Percentiles rank a stretch among this genome's conserved stretches.
phyloP scores from a whole-genome alignment of 2,329 filamentous ascomycete species.

The Knufia fluminis region DNA sequence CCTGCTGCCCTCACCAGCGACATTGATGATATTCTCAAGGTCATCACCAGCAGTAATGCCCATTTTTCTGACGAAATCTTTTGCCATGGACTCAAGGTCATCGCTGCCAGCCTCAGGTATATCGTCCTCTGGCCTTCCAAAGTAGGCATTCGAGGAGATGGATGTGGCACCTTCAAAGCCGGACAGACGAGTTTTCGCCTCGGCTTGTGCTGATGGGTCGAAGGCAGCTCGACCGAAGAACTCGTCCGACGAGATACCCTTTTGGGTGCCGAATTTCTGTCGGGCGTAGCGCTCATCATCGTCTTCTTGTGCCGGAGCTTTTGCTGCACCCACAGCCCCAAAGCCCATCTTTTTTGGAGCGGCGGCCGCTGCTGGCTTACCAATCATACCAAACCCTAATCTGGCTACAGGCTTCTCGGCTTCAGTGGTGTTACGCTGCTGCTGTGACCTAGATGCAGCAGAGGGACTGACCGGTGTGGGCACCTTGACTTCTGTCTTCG shows the following conservation, averaged over 20 bases:
- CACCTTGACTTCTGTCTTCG: conserved; percentile 54
- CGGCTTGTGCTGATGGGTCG: conserved; percentile 68
- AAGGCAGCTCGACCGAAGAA: conserved; percentile 90
- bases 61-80: conserved; percentile 91
- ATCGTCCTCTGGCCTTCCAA: conserved; percentile 84
- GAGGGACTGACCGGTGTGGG: conserved; percentile 61
- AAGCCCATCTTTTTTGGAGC: conserved; percentile 75
- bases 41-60: conserved; percentile 94
- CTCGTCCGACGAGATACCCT: conserved; percentile 95
- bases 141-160: conserved; percentile 96
- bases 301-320: conserved; percentile 51
- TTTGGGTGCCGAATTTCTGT: conserved; percentile 81
- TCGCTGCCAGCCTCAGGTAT: conserved; percentile 47
- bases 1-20: conserved; percentile 75
- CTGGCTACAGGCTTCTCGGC: conserved; percentile 75
- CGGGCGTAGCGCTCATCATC: conserved; percentile 78
- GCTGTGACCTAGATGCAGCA: conserved; percentile 45
- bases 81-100: conserved; percentile 84
- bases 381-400: conserved; percentile 81
- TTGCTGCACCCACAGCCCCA: conserved; percentile 70
- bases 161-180: conserved; percentile 86
- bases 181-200: conserved; percentile 79
- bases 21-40: conserved; percentile 75
- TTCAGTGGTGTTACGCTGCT: conserved; percentile 58
- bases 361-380: conserved; percentile 35